Evolutionary conservation across 2,329 filamentous ascomycete genomes (phyloP), one percentile per base, ranked within the genome.

Genomic region (Cytospora leucostoma): DNA sequence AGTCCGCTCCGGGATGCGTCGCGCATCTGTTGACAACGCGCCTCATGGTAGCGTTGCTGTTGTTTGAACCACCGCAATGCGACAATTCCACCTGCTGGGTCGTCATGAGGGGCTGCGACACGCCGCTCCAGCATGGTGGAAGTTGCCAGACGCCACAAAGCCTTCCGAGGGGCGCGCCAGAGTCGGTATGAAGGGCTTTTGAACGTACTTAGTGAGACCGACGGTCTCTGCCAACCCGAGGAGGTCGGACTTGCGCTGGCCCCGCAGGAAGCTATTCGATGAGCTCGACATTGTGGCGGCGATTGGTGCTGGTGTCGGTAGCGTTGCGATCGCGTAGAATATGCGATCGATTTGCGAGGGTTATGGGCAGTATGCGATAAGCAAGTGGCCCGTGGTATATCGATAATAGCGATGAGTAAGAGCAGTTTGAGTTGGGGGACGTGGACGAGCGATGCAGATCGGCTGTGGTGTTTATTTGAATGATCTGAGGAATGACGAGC

Each of bases 221-320:
- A 90, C 83, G 54, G 82, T 78, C 68, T 91, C 85, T 65, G 92
- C 91, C 66, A 96, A 82, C 67, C 91, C 88, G 70, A 86, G 76
- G 62, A 97, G 84, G 68, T 94, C 91, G 70, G 82, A 83, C 83
- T 96, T 96, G 80, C 90, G 89, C 83, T 95, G 90, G 75, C 84
- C 84, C 76, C 88, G 85, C 74, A 97, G 83, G 86, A 90, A 96
- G 70, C 87, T 85, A 73, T 89, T 86, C 37, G 64, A 51, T 69
- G 78, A 79, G 70, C 78, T 78, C 66, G 87, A 86, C 88, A 91
- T 91, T 56, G 33, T 66, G 59, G 49, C 50, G 49, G 19, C 27
- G 47, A 67, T 67, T 61, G 63, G 70, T 72, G 52, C 69, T 69
- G 68, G 71, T 73, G 56, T 11, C 50, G 56, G 64, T 58, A 61